phyloP scores from a whole-genome alignment of 495 filamentous ascomycete species.

The Thermochaetoides thermophila region DNA sequence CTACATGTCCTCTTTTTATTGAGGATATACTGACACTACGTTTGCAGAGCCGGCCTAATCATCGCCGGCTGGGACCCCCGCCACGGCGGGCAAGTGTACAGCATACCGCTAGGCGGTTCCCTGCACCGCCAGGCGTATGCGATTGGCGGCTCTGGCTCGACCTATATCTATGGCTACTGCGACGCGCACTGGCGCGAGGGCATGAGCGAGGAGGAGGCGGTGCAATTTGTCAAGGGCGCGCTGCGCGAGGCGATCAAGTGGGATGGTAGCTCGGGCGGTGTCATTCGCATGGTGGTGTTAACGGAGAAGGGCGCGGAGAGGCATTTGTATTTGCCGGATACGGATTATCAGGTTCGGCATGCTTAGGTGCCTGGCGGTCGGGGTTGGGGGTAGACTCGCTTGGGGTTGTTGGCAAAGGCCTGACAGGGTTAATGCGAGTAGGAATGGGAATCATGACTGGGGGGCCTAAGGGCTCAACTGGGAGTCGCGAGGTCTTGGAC shows the following conservation, averaged over 20 bases:
- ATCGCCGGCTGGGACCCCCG: constrained; percentile 90
- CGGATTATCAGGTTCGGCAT: constrained; percentile 49
- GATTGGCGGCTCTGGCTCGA: constrained; percentile 93
- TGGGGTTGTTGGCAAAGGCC: too few species aligned
- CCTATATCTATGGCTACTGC: constrained; percentile 98
- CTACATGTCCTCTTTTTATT: not conserved
- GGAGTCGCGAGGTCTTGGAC: too few species aligned
- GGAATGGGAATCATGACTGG: too few species aligned
- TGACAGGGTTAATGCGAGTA: too few species aligned
- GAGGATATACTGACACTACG: too few species aligned
- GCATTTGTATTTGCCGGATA: constrained; percentile 83
- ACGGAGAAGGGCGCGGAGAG: constrained; percentile 74
- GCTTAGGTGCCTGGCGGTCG: constrained; percentile 5
- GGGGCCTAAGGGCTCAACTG: too few species aligned
- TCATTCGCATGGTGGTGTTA: constrained; percentile 93
- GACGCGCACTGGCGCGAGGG: constrained; percentile 90
- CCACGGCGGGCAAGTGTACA: constrained; percentile 92
- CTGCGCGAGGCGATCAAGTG: constrained; percentile 93
- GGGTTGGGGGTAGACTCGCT: too few species aligned
- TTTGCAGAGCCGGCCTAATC: constrained; percentile 76
- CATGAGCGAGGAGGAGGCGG: constrained; percentile 89
- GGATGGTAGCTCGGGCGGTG: constrained; percentile 96
- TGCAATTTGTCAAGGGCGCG: constrained; percentile 80
- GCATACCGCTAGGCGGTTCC: constrained; percentile 90
- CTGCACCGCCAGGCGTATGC: constrained; percentile 94